Evolutionary conservation across 1,284 basidiomycete species (phyloP).

Genomic region (Mycena sp.): DNA sequence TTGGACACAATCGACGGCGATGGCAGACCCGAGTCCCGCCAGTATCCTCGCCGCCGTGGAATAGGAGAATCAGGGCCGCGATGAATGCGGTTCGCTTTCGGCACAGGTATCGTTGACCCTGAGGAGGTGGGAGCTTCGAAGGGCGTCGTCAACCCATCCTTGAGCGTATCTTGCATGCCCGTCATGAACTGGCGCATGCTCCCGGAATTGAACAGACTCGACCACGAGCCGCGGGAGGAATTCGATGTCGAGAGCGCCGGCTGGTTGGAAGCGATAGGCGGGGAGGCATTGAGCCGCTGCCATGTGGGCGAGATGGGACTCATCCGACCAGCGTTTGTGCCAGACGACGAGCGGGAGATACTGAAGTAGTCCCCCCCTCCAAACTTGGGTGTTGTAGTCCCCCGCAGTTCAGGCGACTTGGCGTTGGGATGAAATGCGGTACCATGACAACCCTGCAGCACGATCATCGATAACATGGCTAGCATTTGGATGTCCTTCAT

Average conservation of each 20-base stretch:
- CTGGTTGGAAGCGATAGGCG: conserved; percentile 45
- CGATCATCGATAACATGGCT: conserved; percentile 77
- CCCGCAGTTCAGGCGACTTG: conserved; percentile 17
- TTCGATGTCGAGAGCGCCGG: conserved; percentile 55
- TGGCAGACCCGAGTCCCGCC: conserved; percentile 39
- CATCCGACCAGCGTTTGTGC: conserved; percentile 29
- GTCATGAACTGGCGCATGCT: conserved; percentile 73
- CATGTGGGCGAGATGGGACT: conserved; percentile 40
- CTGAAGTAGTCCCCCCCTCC: conserved; percentile 59
- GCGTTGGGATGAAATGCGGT: not conserved
- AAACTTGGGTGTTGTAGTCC: conserved; percentile 34
- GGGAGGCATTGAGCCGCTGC: conserved; percentile 46
- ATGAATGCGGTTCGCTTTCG: conserved; percentile 32
- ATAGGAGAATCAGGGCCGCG: conserved; percentile 38
- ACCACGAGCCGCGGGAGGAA: conserved; percentile 79
- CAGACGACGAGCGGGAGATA: conserved; percentile 46
- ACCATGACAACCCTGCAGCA: conserved; percentile 58
- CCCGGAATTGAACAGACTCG: conserved; percentile 72
- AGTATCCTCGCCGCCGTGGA: conserved; percentile 27
- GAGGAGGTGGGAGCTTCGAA: conserved; percentile 38
- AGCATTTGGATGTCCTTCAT: conserved; percentile 85
- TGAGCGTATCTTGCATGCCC: conserved; percentile 59
- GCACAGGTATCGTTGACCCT: conserved; percentile 40
- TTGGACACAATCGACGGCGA: conserved; percentile 52
- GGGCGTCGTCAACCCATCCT: conserved; percentile 53